A percentile compares a stretch with the other conserved stretches of the same genome.
These are phyloP conservation scores for Polysphondylium violaceum DNA, from an alignment of 78 protist genomes.

Conservation along the genomic window DNA sequence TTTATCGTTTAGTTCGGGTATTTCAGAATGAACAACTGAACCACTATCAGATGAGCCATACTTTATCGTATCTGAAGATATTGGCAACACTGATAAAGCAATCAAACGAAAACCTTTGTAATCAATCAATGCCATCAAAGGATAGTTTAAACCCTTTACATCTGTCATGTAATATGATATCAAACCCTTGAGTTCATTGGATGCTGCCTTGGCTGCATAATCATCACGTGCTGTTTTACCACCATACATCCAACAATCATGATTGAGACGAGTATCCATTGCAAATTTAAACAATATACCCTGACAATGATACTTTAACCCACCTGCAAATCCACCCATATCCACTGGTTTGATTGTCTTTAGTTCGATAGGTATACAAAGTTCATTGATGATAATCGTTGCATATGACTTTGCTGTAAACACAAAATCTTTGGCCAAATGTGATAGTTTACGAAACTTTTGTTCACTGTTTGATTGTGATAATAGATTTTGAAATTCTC, in stretches of 20 bases:
- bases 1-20: conserved; percentile 55
- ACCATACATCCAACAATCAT: conserved; percentile 84
- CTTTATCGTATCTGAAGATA: conserved; percentile 56
- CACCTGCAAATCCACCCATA: conserved; percentile 83
- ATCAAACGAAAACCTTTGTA: conserved; percentile 84
- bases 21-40: conserved; percentile 28
- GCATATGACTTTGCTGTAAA: conserved; percentile 68
- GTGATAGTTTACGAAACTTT: conserved; percentile 70
- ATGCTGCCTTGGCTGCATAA: conserved; percentile 79
- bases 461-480: conserved; percentile 36
- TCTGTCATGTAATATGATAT: conserved; percentile 65
- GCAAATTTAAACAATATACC: conserved; percentile 77
- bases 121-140: conserved; percentile 85
- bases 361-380: conserved; percentile 71
- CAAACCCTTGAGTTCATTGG: conserved; percentile 83
- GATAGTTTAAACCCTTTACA: conserved; percentile 70
- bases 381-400: conserved; percentile 80
- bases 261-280: conserved; percentile 64
- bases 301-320: conserved; percentile 65
- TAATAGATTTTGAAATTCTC: conserved; percentile 54
- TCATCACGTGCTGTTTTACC: conserved; percentile 70
- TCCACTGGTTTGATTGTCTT: conserved; percentile 78
- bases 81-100: conserved; percentile 83
- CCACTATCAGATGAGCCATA: conserved; percentile 85
- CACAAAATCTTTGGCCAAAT: conserved; percentile 84